Conservation (phyloP, 2,329 filamentous ascomycete genomes). For the Dothideomycetes sp. region DNA sequence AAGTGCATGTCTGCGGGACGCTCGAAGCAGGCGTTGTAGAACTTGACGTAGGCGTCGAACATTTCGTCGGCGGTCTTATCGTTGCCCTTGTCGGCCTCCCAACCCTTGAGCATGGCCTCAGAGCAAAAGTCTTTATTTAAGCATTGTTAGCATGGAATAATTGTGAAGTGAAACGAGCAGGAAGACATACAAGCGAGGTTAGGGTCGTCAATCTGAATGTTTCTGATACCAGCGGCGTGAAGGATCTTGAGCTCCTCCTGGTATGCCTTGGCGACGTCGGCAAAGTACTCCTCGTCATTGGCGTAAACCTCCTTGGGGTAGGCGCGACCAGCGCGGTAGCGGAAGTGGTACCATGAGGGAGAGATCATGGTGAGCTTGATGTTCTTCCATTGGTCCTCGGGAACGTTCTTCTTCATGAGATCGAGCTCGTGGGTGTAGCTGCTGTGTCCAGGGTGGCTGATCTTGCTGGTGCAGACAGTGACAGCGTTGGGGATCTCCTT, state of each 20-base stretch:
- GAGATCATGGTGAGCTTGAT: constrained; percentile 60
- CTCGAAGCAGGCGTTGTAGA: constrained; percentile 63
- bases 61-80: constrained; percentile 56
- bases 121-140: constrained; percentile 67
- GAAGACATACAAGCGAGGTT: constrained; percentile 29
- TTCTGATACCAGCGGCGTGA: constrained; percentile 31
- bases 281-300: constrained; percentile 34
- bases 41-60: constrained; percentile 61
- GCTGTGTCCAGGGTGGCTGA: constrained; percentile 42
- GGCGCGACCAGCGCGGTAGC: constrained; percentile 41
- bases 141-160: background rate
- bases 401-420: constrained; percentile 46
- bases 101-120: constrained; percentile 57
- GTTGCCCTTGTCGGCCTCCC: constrained; percentile 56
- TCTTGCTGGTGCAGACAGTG: constrained; percentile 46
- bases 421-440: constrained; percentile 48
- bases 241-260: constrained; percentile 32
- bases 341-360: constrained; percentile 59
- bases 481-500: constrained; percentile 44
- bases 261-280: constrained; percentile 33
- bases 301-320: constrained; percentile 34
- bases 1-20: constrained; percentile 60
- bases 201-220: constrained; percentile 35
- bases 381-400: constrained; percentile 50
- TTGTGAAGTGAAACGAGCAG: background rate